Base-by-base conservation (phyloP, 148 eudicot genomes). In the Arbutus unedo region DNA sequence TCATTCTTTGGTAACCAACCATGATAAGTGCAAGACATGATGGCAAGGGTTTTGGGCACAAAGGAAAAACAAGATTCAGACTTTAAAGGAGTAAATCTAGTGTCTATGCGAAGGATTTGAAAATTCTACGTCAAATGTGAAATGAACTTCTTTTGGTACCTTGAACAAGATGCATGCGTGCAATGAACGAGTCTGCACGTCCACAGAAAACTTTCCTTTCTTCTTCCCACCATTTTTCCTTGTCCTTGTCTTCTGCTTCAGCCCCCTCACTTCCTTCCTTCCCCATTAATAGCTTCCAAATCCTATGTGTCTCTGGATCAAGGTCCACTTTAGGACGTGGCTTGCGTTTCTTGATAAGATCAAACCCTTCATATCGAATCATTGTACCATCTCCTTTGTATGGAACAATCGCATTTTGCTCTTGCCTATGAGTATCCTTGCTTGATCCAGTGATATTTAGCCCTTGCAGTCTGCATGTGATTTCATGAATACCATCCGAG, bases 101-200 rank as follows among this genome's bases (percentile, higher is more conserved):
- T 14, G n/a, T 68, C 9, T 41, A 64, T 16, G 14, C 38, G 15
- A 51, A 71, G 47, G 66, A 53, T 79, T 74, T 74, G 50, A 31
- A 78, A 67, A 7, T 49, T 75, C 21, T 31, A 54, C 31, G n/a
- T 54, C 76, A 16, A 66, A 8, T 47, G 44, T 51, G 38, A 41
- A 50, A 16, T 4, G 18, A 78, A 78, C 10, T 23, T 31, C 25
- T 38, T 60, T 44, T 74, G 72, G 64, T 78, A 91, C 95, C 95
- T 92, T 91, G 95, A 78, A 92, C 93, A 31, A 91, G 95, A 86
- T 90, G 95, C 95, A 92, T 92, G 43, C 93, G 89, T n/a, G 95
- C 91, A 72, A 91, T 90, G 83, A 92, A 92, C 4, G 95, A 92
- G 81, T 91, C 91, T 25, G 91, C 92, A 75, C 95, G 88, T 25